These are phyloP conservation scores for Ustilago tritici DNA, from an alignment of 1,284 basidiomycete species.

Conservation along the genomic window DNA sequence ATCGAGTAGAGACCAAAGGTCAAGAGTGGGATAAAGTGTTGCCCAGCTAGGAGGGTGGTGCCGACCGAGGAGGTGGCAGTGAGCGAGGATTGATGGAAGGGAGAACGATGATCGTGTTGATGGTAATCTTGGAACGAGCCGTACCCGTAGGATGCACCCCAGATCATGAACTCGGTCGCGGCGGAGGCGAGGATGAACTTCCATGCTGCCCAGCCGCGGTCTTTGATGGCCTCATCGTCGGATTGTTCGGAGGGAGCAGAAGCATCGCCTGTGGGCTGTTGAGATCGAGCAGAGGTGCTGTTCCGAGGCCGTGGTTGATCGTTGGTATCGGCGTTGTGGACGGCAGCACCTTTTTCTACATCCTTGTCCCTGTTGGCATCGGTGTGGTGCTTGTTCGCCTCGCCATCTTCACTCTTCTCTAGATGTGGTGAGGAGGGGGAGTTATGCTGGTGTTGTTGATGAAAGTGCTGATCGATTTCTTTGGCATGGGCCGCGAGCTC, in stretches of 20 bases:
- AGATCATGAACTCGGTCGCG: conserved; percentile 52
- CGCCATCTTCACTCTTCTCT: background rate
- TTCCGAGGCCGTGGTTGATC: background rate
- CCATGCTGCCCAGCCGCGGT: conserved; percentile 43
- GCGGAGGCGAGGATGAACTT: conserved; percentile 40
- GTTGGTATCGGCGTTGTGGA: background rate
- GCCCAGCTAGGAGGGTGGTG: conserved; percentile 50
- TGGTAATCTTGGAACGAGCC: conserved; percentile 67
- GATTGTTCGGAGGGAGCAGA: background rate
- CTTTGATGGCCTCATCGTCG: conserved; percentile 10
- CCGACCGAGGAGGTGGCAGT: conserved; percentile 54
- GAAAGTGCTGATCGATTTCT: conserved; percentile 17
- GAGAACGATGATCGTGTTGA: conserved; percentile 42
- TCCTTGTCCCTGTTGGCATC: background rate
- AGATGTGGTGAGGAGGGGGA: background rate
- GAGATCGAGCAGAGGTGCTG: background rate
- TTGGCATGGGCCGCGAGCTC: conserved; percentile 20
- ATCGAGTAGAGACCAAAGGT: conserved; percentile 44
- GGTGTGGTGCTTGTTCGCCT: conserved; percentile 4
- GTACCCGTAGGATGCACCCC: conserved; percentile 56
- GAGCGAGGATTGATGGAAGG: conserved; percentile 46
- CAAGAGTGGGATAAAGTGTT: conserved; percentile 57
- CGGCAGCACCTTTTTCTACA: background rate
- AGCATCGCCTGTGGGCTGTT: background rate
- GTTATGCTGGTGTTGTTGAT: conserved; percentile 1